Percentiles rank a stretch among this genome's conserved stretches.
phyloP scores from a whole-genome alignment of 805 yeast species.

The Grigorovia humatica region DNA sequence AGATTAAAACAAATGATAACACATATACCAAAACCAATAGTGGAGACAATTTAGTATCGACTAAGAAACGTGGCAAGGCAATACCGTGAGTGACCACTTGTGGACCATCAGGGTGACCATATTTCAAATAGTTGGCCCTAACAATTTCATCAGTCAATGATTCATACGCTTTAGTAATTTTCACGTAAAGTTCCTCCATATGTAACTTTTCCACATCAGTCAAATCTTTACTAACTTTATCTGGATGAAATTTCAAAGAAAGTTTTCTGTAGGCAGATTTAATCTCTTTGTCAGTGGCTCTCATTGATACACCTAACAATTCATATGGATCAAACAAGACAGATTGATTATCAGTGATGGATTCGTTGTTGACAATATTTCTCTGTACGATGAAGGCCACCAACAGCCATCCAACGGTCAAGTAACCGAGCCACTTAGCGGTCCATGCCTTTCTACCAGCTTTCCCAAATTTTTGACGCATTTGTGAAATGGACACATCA shows the following conservation, averaged over 20 bases:
- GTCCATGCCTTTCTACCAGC: slow-evolving; percentile 14
- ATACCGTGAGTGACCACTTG: slow-evolving; percentile 85
- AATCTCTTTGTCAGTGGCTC: slow-evolving; percentile 66
- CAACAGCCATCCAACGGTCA: slow-evolving; percentile 52
- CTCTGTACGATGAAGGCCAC: slow-evolving; percentile 34
- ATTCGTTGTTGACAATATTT: slow-evolving; percentile 32
- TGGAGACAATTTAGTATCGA: slow-evolving; percentile 70
- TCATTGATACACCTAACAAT: slow-evolving; percentile 59
- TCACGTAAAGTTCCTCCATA: slow-evolving; percentile 68
- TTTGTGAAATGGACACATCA: slow-evolving; percentile 13
- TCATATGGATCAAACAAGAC: slow-evolving; percentile 80
- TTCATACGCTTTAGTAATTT: slow-evolving; percentile 84
- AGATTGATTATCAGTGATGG: slow-evolving; percentile 35
- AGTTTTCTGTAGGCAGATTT: slow-evolving; percentile 77
- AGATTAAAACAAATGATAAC: slow-evolving; percentile 57
- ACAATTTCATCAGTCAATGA: slow-evolving; percentile 86
- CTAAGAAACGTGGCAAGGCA: slow-evolving; percentile 85
- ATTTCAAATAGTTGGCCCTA: slow-evolving; percentile 69
- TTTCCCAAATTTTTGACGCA: slow-evolving; percentile 13
- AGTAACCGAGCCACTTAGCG: slow-evolving; percentile 11
- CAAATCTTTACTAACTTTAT: slow-evolving; percentile 60
- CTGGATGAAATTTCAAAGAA: slow-evolving; percentile 87
- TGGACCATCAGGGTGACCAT: slow-evolving; percentile 98
- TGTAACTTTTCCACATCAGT: slow-evolving; percentile 44
- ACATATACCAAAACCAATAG: slow-evolving; percentile 58